Percentiles rank a stretch among this genome's conserved stretches.
These are phyloP conservation scores for Castanea sativa DNA, from an alignment of 306 rosid genomes.

Conservation along the genomic window DNA sequence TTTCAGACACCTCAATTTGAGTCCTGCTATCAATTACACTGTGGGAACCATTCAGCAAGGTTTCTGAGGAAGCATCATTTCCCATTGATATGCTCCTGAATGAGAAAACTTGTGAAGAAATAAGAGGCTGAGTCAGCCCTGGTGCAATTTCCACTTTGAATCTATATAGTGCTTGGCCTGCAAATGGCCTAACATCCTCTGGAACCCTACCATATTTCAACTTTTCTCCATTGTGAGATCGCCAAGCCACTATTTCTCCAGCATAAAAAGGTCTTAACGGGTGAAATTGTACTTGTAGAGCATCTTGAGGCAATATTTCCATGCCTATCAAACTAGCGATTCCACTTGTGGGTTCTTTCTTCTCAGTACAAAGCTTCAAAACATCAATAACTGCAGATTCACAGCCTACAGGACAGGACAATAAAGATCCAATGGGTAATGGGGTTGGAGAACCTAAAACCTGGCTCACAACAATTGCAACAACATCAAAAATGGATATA, in stretches of 20 bases:
- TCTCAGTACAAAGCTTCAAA: slow-evolving; percentile 76
- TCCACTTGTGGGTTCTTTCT: slow-evolving; percentile 63
- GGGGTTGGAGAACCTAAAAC: slow-evolving; percentile 79
- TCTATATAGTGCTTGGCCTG: slow-evolving; percentile 92
- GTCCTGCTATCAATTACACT: slow-evolving; percentile 23
- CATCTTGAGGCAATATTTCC: slow-evolving; percentile 86
- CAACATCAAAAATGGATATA: slow-evolving; percentile 69
- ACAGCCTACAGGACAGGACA: slow-evolving; percentile 81
- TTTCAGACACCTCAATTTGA: slow-evolving; percentile 42
- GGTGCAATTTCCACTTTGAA: slow-evolving; percentile 72
- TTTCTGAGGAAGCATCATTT: slow-evolving; percentile 36
- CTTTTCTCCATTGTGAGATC: slow-evolving; percentile 86
- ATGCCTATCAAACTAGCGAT: slow-evolving; percentile 63
- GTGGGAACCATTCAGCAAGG: slow-evolving; percentile 38
- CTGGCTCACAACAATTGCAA: slow-evolving; percentile 84
- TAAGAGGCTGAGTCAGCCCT: slow-evolving; percentile 52
- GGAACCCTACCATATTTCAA: slow-evolving; percentile 81
- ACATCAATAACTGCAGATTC: slow-evolving; percentile 72
- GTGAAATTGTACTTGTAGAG: slow-evolving; percentile 88
- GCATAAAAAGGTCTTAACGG: slow-evolving; percentile 92
- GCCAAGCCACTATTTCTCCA: slow-evolving; percentile 98
- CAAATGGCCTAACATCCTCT: slow-evolving; percentile 82
- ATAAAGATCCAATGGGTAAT: slow-evolving; percentile 79
- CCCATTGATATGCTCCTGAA: slow-evolving; percentile 72
- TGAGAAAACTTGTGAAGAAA: slow-evolving; percentile 88